phyloP scores from a whole-genome alignment of 768 basidiomycete species.

The Lenzites betulinus region DNA sequence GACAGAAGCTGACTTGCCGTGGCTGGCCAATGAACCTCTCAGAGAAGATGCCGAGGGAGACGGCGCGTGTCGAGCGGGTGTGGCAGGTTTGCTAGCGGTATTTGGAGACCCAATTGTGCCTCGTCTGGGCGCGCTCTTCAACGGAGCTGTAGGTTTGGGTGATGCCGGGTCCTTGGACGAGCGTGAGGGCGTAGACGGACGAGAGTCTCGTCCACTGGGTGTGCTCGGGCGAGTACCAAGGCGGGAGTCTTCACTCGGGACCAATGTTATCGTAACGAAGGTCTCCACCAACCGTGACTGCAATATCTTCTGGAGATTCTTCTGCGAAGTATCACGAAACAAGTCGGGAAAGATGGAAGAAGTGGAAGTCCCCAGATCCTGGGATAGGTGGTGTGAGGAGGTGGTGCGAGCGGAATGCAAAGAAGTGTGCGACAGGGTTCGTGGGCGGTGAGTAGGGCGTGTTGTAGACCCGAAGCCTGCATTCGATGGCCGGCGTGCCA shows the following conservation, averaged over 20 bases:
- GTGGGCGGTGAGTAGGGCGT: slow-evolving; percentile 31
- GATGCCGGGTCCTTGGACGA: not conserved
- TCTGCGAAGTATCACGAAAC: slow-evolving; percentile 65
- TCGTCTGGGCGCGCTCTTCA: slow-evolving; percentile 30
- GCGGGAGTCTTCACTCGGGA: slow-evolving; percentile 22
- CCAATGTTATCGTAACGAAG: slow-evolving; percentile 60
- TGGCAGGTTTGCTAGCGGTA: slow-evolving; percentile 4
- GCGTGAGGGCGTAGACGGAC: slow-evolving; percentile 10
- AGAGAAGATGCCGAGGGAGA: slow-evolving; percentile 6
- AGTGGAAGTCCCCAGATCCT: slow-evolving; percentile 10
- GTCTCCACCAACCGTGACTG: slow-evolving; percentile 77
- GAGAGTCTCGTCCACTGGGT: slow-evolving; percentile 2
- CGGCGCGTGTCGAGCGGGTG: slow-evolving; percentile 12
- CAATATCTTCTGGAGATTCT: slow-evolving; percentile 68
- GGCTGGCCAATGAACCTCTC: not conserved
- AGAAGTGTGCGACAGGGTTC: slow-evolving; percentile 58
- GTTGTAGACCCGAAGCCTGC: not conserved
- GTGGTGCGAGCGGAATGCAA: slow-evolving; percentile 33
- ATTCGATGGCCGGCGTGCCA: slow-evolving; percentile 6
- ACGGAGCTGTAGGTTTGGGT: not conserved
- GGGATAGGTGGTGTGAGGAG: not conserved
- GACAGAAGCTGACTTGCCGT: slow-evolving; percentile 16
- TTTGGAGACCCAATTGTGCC: slow-evolving; percentile 7
- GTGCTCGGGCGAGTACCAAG: not conserved
- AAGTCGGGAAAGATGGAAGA: slow-evolving; percentile 34